phyloP scores from a whole-genome alignment of 2,329 filamentous ascomycete genomes.

The Byssochlamys sp. region DNA sequence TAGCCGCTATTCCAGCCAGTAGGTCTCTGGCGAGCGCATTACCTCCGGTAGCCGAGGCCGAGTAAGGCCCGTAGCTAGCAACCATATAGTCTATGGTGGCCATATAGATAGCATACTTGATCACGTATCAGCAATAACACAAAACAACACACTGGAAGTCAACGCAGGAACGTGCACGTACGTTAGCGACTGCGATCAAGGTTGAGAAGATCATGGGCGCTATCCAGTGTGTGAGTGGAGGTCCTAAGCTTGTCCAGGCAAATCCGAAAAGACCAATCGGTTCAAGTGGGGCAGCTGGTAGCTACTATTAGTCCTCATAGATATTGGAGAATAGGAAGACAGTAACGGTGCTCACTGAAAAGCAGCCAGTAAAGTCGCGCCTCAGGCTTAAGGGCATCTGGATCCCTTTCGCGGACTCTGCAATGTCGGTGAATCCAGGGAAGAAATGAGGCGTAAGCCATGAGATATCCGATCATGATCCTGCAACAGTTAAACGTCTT shows the following conservation, averaged over 20 bases:
- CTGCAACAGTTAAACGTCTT: constrained; percentile 10
- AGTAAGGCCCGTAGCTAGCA: constrained; percentile 54
- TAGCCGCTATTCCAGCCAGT: constrained; percentile 51
- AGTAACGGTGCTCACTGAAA: constrained; percentile 29
- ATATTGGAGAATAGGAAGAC: not conserved
- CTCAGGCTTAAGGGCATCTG: constrained; percentile 51
- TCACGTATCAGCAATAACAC: not conserved
- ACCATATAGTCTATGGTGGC: constrained; percentile 61
- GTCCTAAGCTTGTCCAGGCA: constrained; percentile 50
- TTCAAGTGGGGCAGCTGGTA: constrained; percentile 45
- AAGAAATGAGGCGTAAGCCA: constrained; percentile 49
- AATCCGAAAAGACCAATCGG: constrained; percentile 54
- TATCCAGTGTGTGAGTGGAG: constrained; percentile 49
- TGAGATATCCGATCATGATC: constrained; percentile 47
- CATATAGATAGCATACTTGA: constrained; percentile 46
- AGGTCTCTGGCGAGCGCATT: constrained; percentile 58
- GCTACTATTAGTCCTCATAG: constrained; percentile 1
- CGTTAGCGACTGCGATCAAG: constrained; percentile 54
- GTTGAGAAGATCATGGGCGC: constrained; percentile 50
- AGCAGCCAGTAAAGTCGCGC: constrained; percentile 50
- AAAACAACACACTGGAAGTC: constrained; percentile 9
- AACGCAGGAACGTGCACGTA: constrained; percentile 21
- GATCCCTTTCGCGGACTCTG: constrained; percentile 31
- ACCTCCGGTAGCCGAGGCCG: constrained; percentile 56
- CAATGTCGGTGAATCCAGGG: constrained; percentile 40